Base-by-base conservation (phyloP, 768 basidiomycete species). In the Mycena olivaceomarginata region DNA sequence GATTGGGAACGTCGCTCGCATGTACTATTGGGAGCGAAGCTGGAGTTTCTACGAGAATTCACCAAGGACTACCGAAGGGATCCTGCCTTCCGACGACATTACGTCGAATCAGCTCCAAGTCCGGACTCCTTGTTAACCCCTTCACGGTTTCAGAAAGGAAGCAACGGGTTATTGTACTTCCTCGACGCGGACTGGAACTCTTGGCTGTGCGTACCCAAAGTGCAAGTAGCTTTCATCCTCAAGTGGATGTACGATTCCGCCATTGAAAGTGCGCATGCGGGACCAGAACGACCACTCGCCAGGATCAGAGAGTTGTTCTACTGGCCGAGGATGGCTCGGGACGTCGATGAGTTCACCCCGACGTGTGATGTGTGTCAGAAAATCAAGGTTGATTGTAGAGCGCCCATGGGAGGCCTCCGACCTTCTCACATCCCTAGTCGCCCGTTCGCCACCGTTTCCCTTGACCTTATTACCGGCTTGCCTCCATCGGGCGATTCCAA, bases 161-260 rank as follows among this genome's bases (percentile, higher is more conserved):
- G 18, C 11, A 68, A 77, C 48, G 64, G 75, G 1, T 56, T 77
- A 1, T 31, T 77, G 2, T 77, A 77, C 65, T 77, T 77, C 57
- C 5, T 72, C 10, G 70, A 77, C 41, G 56, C 70, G 0, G 70
- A 77, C 25, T 71, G 75, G 70, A 65, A 60, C 18, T 2, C 62
- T 1, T 11, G 70, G 0, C 64, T 77, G 0, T 77, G 75, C 41
- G 65, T 77, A 1, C 75, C 75, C 9, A 13, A 43, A 70, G 83
- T 8, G 74, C 71, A 22, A 71, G 77, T n/a, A 75, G 84, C 20
- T 10, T 57, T 20, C 37, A 56, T 72, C 2, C 51, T 72, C 4
- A 41, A n/a, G n/a, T 65, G 62, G 71, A 43, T 56, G 6, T 63
- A 72, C 40, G 40, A 72, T 4, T n/a, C 6, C 3, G 31, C 3